Conservation (phyloP, 2,329 filamentous ascomycete genomes). For the Metarhizium anisopliae region DNA sequence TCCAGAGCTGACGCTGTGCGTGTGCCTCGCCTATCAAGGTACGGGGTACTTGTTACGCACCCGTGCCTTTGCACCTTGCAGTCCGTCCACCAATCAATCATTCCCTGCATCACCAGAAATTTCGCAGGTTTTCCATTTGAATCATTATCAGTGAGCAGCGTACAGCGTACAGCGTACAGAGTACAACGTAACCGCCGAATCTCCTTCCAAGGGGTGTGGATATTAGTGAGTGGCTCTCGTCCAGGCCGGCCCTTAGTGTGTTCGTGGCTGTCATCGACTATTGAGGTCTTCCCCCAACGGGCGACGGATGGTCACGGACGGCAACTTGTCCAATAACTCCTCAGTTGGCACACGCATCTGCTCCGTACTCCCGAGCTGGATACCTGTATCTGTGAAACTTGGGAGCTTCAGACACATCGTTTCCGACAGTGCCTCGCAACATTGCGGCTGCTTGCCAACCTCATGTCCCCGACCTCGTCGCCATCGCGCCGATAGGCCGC, state of each 20-base stretch:
- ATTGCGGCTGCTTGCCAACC: constrained; percentile 2
- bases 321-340: not conserved
- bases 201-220: not conserved
- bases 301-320: not conserved
- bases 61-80: too few relatives aligned
- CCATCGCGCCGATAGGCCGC: constrained; percentile 21
- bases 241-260: not conserved
- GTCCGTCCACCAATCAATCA: too few relatives aligned
- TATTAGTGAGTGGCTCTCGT: not conserved
- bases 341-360: not conserved
- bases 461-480: constrained; percentile 16
- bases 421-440: not conserved
- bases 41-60: too few relatives aligned
- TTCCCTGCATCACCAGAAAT: too few relatives aligned
- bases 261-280: not conserved
- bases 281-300: not conserved
- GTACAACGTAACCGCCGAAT: not conserved
- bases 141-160: not conserved
- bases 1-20: too few relatives aligned
- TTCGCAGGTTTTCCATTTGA: not conserved
- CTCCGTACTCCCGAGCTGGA: not conserved
- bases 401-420: not conserved
- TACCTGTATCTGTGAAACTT: not conserved
- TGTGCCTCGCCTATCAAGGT: too few relatives aligned
- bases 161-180: not conserved